These are phyloP conservation scores for Fusarium clavum DNA, from an alignment of 2,329 filamentous ascomycete genomes.

Conservation along the genomic window DNA sequence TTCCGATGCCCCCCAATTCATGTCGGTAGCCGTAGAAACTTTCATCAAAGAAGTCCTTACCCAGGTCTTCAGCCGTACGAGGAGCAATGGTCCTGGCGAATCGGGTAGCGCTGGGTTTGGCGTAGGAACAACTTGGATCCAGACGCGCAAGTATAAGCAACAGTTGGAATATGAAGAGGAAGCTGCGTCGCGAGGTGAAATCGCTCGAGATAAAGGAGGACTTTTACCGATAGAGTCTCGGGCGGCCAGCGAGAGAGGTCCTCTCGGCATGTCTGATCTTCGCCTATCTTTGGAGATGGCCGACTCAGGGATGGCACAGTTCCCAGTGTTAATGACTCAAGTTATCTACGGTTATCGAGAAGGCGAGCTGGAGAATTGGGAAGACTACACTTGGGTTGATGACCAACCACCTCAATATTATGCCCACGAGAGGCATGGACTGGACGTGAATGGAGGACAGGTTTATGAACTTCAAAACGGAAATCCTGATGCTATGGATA, in stretches of 20 bases:
- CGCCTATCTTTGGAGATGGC: conserved; percentile 80
- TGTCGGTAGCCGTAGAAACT: conserved; percentile 73
- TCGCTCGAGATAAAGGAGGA: conserved; percentile 79
- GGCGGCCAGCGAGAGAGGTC: conserved; percentile 76
- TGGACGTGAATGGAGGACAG: conserved; percentile 52
- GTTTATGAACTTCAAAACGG: conserved; percentile 60
- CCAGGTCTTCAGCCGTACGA: conserved; percentile 71
- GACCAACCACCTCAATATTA: conserved; percentile 47
- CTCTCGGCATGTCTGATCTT: conserved; percentile 82
- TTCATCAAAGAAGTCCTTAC: conserved; percentile 75
- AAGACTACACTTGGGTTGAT: conserved; percentile 68
- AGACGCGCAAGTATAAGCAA: conserved; percentile 81
- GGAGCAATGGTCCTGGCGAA: conserved; percentile 73
- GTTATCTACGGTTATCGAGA: conserved; percentile 79
- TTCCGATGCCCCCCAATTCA: conserved; percentile 70
- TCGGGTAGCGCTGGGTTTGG: conserved; percentile 72
- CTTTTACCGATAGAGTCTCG: conserved; percentile 85
- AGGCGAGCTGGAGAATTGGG: conserved; percentile 77
- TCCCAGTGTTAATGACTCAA: conserved; percentile 78
- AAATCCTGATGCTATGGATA: conserved; percentile 67
- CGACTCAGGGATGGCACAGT: conserved; percentile 79
- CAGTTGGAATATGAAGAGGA: conserved; percentile 83
- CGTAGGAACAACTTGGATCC: conserved; percentile 76
- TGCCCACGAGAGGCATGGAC: conserved; percentile 47
- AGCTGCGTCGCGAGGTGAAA: conserved; percentile 76